Evolutionary conservation across 2,329 filamentous ascomycete genomes (phyloP).

Genomic region (Aspergillus sp.): DNA sequence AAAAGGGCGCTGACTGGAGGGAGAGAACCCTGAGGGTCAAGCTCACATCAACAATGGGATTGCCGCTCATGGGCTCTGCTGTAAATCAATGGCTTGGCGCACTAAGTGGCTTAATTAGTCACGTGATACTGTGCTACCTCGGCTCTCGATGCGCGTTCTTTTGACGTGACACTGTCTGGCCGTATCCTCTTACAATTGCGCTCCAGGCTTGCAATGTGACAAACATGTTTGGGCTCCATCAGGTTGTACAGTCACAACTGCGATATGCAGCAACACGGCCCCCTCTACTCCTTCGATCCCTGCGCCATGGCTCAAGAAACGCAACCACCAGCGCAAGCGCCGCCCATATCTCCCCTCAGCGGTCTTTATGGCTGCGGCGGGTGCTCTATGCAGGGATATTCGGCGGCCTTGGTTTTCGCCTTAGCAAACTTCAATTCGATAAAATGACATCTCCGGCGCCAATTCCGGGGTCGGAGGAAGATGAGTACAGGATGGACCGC

Average conservation of each 20-base stretch:
- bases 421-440: conserved; percentile 30
- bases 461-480: conserved; percentile 41
- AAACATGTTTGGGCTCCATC: conserved; percentile 34
- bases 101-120: not conserved
- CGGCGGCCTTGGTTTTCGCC: conserved; percentile 35
- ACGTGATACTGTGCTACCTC: not conserved
- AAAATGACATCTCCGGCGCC: conserved; percentile 30
- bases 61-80: no score
- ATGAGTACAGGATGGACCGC: conserved; percentile 32
- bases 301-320: conserved; percentile 21
- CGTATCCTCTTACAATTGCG: not conserved
- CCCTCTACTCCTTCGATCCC: conserved; percentile 9
- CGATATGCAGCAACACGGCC: conserved; percentile 15
- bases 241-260: conserved; percentile 29
- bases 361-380: conserved; percentile 41
- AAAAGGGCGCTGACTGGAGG: no score
- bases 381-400: conserved; percentile 42
- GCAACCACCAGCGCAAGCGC: conserved; percentile 25
- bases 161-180: not conserved
- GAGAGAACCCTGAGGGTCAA: no score
- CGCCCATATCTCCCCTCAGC: conserved; percentile 22
- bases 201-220: conserved; percentile 27
- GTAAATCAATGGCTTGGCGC: no score
- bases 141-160: not conserved
- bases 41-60: no score